These are phyloP conservation scores for Zarea fungicola DNA, from an alignment of 2,329 filamentous ascomycete genomes.

Conservation along the genomic window DNA sequence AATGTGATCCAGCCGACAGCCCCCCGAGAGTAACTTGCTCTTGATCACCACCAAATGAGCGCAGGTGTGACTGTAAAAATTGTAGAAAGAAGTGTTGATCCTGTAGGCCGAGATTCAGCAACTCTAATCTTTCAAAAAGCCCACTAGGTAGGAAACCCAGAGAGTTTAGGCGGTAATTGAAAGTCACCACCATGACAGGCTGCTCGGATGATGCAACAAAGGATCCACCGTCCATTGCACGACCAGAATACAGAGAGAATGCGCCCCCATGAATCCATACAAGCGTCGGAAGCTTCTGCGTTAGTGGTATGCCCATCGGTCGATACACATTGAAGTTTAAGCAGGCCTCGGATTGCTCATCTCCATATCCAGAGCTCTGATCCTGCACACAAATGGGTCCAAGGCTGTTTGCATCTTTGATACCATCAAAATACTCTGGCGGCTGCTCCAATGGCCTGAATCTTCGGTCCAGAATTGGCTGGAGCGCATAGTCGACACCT, in stretches of 20 bases:
- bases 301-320: slow-evolving; percentile 24
- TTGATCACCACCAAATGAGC: slow-evolving; percentile 48
- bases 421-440: slow-evolving; percentile 35
- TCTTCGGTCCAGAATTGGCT: slow-evolving; percentile 34
- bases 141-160: slow-evolving; percentile 41
- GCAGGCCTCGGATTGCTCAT: slow-evolving; percentile 29
- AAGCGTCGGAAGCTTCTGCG: slow-evolving; percentile 31
- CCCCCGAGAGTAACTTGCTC: slow-evolving; percentile 49
- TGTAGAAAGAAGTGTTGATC: slow-evolving; percentile 48
- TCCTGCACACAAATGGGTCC: slow-evolving; percentile 41
- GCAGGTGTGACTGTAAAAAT: slow-evolving; percentile 50
- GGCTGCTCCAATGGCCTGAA: slow-evolving; percentile 34
- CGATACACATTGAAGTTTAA: slow-evolving; percentile 37
- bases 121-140: slow-evolving; percentile 28
- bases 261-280: slow-evolving; percentile 37
- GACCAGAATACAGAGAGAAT: slow-evolving; percentile 20
- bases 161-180: slow-evolving; percentile 37
- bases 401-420: slow-evolving; percentile 31
- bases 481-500: slow-evolving; percentile 40
- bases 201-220: slow-evolving; percentile 28
- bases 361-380: slow-evolving; percentile 14
- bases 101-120: slow-evolving; percentile 48
- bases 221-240: slow-evolving; percentile 17
- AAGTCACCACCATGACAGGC: slow-evolving; percentile 37
- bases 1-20: slow-evolving; percentile 45